Base-by-base conservation (phyloP, 2,329 filamentous ascomycete species). In the Stagonosporopsis cucurbitacearum region DNA sequence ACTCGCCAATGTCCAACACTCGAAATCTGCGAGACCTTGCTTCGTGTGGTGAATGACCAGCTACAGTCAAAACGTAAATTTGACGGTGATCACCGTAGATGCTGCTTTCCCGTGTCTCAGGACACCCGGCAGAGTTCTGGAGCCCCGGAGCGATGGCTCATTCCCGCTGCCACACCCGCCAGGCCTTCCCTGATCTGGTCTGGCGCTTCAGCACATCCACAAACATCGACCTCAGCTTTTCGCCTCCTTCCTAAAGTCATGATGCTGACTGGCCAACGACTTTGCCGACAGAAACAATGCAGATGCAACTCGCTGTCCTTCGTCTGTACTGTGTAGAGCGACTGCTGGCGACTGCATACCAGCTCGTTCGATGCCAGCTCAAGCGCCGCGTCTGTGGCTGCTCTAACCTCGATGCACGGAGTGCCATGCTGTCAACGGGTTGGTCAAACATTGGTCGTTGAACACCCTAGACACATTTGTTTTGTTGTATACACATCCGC, bases 141-240 rank as follows among this genome's bases (percentile, higher is more conserved):
- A 56, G 47, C 46, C 42, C 35, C 47, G 52, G 52, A 50, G 40
- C 44, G 35, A 50, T 45, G 40, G 39, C 33, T 50, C 46, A 40
- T 50, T 42, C 35, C 41, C 41, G 42, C 42, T 56, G 47, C 53
- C 47, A 55, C 42, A 47, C 13, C 47, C 53, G 53, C 28, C 11
- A 22, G 22, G 12, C 37, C 15, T 42, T 17, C 3, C 50, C 37
- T 9, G 13, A 26, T 32, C 8, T 26, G 23, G 17, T 23, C n/a
- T 22, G 7, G 20, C 45, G 33, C 20, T 15, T 19, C 11, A 35
- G 51, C 40, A 33, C 22, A 39, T 54, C 51, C 25, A 40, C 28
- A 28, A 17, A 37, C 52, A 30, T 42, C 30, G n/a, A 56, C 30
- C 33, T 37, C 23, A 33, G 32, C 23, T 13, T 32, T 44, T 22